Conservation (phyloP, 2,329 filamentous ascomycete genomes). For the Talaromyces sp. region DNA sequence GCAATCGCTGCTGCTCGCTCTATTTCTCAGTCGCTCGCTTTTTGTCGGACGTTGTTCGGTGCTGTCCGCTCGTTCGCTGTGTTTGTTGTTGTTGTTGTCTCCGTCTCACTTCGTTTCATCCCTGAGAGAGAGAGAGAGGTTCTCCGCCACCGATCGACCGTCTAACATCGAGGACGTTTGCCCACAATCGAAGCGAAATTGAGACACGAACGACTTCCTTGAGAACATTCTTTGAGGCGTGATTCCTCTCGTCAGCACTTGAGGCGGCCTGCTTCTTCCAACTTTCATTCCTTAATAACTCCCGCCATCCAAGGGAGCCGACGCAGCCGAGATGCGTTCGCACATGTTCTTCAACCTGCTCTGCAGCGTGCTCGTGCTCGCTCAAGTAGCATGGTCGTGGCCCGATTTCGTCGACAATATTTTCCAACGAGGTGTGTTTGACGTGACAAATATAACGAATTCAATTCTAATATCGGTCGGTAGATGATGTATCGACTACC, state of each 20-base stretch:
- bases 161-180: not conserved
- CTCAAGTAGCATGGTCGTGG: slow-evolving; percentile 26
- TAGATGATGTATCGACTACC: not conserved
- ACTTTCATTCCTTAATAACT: not conserved
- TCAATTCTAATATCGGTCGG: slow-evolving; percentile 7
- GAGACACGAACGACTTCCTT: not conserved
- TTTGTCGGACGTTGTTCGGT: not conserved
- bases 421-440: slow-evolving; percentile 10
- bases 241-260: not conserved
- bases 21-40: not conserved
- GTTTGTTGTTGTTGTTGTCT: not conserved
- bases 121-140: not conserved
- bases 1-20: not conserved
- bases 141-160: not conserved
- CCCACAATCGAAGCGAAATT: not conserved
- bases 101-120: not conserved
- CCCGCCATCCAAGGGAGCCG: not conserved
- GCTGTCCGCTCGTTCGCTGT: not conserved
- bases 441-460: slow-evolving; percentile 5
- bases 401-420: slow-evolving; percentile 13
- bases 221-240: not conserved
- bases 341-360: slow-evolving; percentile 24
- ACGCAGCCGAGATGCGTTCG: slow-evolving; percentile 26
- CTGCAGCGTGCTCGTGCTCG: slow-evolving; percentile 27
- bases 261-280: not conserved